phyloP scores from a whole-genome alignment of 768 basidiomycete species.

The Sutorius australiensis region DNA sequence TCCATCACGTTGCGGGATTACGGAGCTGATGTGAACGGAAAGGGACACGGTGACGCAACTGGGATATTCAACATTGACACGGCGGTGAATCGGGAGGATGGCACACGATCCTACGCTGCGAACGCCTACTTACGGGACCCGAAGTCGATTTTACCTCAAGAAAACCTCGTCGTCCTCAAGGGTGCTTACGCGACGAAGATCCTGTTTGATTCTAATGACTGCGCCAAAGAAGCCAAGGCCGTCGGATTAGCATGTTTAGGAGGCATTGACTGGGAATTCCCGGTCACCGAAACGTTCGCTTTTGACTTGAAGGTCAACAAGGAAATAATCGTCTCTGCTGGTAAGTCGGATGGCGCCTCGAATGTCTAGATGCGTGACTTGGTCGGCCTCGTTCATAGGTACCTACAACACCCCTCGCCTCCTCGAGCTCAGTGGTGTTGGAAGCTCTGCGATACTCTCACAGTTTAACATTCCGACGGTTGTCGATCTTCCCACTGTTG shows the following conservation, averaged over 20 bases:
- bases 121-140: slow-evolving; percentile 16
- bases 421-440: slow-evolving; percentile 20
- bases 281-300: not conserved
- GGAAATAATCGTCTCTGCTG: slow-evolving; percentile 5
- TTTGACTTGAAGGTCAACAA: slow-evolving; percentile 3
- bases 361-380: not conserved
- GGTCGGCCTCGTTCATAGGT: not conserved
- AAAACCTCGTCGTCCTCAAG: slow-evolving; percentile 7
- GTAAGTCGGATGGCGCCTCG: not conserved
- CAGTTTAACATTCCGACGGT: slow-evolving; percentile 4
- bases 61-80: slow-evolving; percentile 20
- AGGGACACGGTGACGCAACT: slow-evolving; percentile 14
- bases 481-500: slow-evolving; percentile 16
- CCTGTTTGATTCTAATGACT: slow-evolving; percentile 1
- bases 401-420: slow-evolving; percentile 17
- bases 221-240: not conserved
- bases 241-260: slow-evolving; percentile 10
- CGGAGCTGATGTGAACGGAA: not conserved
- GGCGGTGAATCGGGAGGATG: slow-evolving; percentile 12
- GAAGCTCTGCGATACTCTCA: slow-evolving; percentile 11
- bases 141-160: slow-evolving; percentile 5
- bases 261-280: slow-evolving; percentile 11
- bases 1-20: not conserved
- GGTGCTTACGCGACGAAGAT: slow-evolving; percentile 12
- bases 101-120: slow-evolving; percentile 18